phyloP scores from a whole-genome alignment of 306 rosid genomes.

The Sphenostylis stenocarpa region DNA sequence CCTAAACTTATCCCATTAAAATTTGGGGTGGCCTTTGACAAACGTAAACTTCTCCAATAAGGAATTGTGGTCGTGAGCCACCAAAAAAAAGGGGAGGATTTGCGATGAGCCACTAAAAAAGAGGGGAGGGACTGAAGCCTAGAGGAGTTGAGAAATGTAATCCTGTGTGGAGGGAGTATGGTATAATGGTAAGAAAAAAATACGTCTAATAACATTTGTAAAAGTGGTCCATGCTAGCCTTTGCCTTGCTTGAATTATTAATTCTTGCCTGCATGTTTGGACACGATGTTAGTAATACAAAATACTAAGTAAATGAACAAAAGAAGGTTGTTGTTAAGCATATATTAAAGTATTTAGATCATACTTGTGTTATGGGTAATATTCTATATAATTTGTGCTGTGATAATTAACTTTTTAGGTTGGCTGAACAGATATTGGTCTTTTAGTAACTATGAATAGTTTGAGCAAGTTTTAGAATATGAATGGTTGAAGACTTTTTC shows the following conservation, averaged over 20 bases:
- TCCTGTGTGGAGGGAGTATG: no score
- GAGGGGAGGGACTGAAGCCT: no score
- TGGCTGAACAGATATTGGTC: background rate
- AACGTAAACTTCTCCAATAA: no score
- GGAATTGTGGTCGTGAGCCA: no score
- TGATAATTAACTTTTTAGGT: constrained; percentile 7
- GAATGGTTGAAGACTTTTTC: background rate
- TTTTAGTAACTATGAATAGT: background rate
- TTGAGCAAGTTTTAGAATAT: constrained; percentile 17
- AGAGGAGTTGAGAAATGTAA: no score
- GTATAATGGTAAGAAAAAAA: no score
- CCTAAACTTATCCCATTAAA: no score
- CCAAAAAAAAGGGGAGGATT: no score
- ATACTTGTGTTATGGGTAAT: background rate
- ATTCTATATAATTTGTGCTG: background rate
- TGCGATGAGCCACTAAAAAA: no score
- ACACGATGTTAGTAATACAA: background rate
- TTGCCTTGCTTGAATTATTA: background rate
- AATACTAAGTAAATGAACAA: background rate
- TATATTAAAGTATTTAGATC: constrained; percentile 2
- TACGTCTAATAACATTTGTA: no score
- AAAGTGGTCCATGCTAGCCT: no score
- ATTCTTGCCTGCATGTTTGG: constrained; percentile 2
- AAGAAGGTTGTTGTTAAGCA: background rate
- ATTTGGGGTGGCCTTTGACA: no score